A percentile compares a stretch with the other conserved stretches of the same genome.
phyloP scores from a whole-genome alignment of 1,284 basidiomycete genomes.

The Pholiota adiposa region DNA sequence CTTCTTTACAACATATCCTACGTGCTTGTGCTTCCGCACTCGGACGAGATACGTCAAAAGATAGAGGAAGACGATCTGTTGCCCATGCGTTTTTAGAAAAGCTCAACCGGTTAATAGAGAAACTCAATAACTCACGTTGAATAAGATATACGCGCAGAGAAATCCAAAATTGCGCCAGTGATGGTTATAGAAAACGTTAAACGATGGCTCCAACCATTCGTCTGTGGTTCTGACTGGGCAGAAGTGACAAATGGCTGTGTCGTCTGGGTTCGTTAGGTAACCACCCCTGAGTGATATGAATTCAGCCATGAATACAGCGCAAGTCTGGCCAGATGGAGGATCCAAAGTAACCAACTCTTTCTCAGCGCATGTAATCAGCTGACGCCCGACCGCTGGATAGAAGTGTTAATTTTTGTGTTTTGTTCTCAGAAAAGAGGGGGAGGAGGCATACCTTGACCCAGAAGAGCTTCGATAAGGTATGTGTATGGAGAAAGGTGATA shows the following conservation, averaged over 20 bases:
- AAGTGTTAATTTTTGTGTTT: neutral
- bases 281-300: slow-evolving; percentile 63
- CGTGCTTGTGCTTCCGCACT: neutral
- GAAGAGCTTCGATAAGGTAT: slow-evolving; percentile 54
- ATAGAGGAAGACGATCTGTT: slow-evolving; percentile 26
- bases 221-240: slow-evolving; percentile 59
- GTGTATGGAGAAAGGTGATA: slow-evolving; percentile 78
- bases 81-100: too few relatives aligned
- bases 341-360: slow-evolving; percentile 48
- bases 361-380: slow-evolving; percentile 38
- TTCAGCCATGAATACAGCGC: slow-evolving; percentile 57
- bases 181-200: slow-evolving; percentile 59
- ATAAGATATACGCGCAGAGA: slow-evolving; percentile 62
- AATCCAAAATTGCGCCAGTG: slow-evolving; percentile 71
- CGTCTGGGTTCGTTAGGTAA: slow-evolving; percentile 67
- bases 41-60: slow-evolving; percentile 28
- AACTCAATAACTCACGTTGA: slow-evolving; percentile 56
- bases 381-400: slow-evolving; percentile 37
- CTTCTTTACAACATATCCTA: neutral
- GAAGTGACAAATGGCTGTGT: slow-evolving; percentile 57
- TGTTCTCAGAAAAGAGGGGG: too few relatives aligned
- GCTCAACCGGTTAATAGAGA: neutral
- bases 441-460: slow-evolving; percentile 38
- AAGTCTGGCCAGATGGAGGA: slow-evolving; percentile 68
- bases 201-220: slow-evolving; percentile 53